Conservation (phyloP, 257 asterid genomes). For the Henckelia pumila region DNA sequence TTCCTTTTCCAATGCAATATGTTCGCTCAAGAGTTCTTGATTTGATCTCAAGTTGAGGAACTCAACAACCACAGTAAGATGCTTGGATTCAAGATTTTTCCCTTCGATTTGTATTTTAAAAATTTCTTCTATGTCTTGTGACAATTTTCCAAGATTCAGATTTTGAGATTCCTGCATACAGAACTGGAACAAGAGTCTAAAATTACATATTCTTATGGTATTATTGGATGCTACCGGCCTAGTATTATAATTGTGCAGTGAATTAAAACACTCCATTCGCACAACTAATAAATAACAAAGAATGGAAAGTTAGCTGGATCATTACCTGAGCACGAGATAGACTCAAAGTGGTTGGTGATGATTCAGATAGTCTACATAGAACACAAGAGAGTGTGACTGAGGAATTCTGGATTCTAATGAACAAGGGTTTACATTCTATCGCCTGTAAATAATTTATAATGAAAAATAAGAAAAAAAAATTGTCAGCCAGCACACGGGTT, state of each 20-base stretch:
- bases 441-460: slow-evolving; percentile 41
- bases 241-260: background rate
- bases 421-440: slow-evolving; percentile 57
- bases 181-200: slow-evolving; percentile 35
- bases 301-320: slow-evolving; percentile 9
- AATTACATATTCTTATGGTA: slow-evolving; percentile 25
- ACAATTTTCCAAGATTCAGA: slow-evolving; percentile 54
- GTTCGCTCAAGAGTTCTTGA: slow-evolving; percentile 64
- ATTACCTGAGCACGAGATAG: slow-evolving; percentile 57
- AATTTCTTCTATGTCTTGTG: slow-evolving; percentile 50
- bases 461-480: slow-evolving; percentile 11
- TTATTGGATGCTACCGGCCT: background rate
- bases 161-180: slow-evolving; percentile 57
- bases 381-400: slow-evolving; percentile 47
- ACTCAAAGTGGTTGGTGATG: slow-evolving; percentile 37
- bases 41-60: slow-evolving; percentile 58
- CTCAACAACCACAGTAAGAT: slow-evolving; percentile 41
- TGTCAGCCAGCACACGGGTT: slow-evolving; percentile 12
- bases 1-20: slow-evolving; percentile 80
- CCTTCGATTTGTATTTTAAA: slow-evolving; percentile 50
- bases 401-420: slow-evolving; percentile 59
- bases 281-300: background rate
- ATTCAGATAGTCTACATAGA: slow-evolving; percentile 49
- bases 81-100: slow-evolving; percentile 39
- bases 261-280: background rate